A percentile compares a stretch with the other conserved stretches of the same genome.
These are phyloP conservation scores for Linum trigynum DNA, from an alignment of 345 rosid genomes.

Conservation along the genomic window DNA sequence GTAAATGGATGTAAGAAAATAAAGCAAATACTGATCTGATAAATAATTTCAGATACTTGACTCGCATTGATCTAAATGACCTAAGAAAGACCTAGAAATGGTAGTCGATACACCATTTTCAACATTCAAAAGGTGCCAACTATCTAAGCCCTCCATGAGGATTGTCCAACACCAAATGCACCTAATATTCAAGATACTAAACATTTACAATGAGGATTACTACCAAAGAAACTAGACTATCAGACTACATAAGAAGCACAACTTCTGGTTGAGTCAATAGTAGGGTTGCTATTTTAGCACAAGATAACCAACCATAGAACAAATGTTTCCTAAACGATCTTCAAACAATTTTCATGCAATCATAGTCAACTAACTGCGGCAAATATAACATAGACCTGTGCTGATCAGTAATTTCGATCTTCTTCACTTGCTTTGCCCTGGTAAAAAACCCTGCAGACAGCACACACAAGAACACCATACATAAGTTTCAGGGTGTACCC, in stretches of 20 bases:
- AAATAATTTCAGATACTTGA: not conserved
- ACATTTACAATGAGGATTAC: not conserved
- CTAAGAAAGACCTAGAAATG: no score
- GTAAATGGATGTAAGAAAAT: conserved; percentile 3
- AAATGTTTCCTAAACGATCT: not conserved
- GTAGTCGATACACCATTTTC: no score
- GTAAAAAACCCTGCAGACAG: conserved; percentile 50
- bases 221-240: not conserved
- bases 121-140: not conserved
- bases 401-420: conserved; percentile 58
- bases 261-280: not conserved
- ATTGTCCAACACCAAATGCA: no score
- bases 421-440: conserved; percentile 60
- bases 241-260: not conserved
- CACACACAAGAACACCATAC: not conserved
- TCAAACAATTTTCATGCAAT: no score
- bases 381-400: conserved; percentile 41
- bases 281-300: not conserved
- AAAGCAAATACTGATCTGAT: not conserved
- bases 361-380: not conserved
- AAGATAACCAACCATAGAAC: not conserved
- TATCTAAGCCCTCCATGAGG: no score
- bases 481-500: not conserved
- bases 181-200: no score
- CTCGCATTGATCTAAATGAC: not conserved